Evolutionary conservation across 2,329 filamentous ascomycete genomes (phyloP).

Genomic region (Hypoxylon sp.): DNA sequence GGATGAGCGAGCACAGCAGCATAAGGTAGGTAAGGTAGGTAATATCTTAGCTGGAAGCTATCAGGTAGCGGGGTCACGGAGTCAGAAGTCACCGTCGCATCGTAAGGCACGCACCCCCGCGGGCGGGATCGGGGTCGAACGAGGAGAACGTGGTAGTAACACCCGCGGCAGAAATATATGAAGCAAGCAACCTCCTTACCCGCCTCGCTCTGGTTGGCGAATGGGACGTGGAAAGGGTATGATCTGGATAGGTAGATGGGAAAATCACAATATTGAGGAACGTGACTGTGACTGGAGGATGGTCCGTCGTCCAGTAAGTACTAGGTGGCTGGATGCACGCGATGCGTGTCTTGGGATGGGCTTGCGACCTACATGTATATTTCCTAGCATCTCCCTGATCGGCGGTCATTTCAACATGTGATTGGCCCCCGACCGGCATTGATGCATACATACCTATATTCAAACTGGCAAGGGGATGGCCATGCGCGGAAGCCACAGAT

Average conservation of each 20-base stretch:
- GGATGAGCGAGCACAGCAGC: background rate
- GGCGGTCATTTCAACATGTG: constrained; percentile 25
- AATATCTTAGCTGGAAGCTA: constrained; percentile 3
- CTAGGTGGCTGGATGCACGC: constrained; percentile 35
- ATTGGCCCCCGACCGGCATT: constrained; percentile 32
- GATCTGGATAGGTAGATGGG: constrained; percentile 34
- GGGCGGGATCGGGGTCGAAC: constrained; percentile 40
- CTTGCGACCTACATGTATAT: constrained; percentile 18
- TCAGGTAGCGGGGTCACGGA: constrained; percentile 25
- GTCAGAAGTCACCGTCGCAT: constrained; percentile 36
- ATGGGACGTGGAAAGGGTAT: constrained; percentile 22
- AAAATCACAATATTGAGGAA: constrained; percentile 30
- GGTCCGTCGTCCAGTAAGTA: constrained; percentile 3
- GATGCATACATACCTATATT: constrained; percentile 24
- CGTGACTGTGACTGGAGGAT: constrained; percentile 38
- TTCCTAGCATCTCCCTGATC: constrained; percentile 33
- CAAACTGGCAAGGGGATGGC: constrained; percentile 19
- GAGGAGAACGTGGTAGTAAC: constrained; percentile 28
- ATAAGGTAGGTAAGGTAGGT: constrained; percentile 1
- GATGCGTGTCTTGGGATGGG: constrained; percentile 44
- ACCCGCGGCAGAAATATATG: constrained; percentile 44
- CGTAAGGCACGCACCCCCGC: constrained; percentile 36
- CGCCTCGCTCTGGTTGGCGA: constrained; percentile 40
- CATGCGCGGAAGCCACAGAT: constrained; percentile 33
- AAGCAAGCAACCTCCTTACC: constrained; percentile 35